Conservation (phyloP, 2,329 filamentous ascomycete species). For the Zasmidium angulare region DNA sequence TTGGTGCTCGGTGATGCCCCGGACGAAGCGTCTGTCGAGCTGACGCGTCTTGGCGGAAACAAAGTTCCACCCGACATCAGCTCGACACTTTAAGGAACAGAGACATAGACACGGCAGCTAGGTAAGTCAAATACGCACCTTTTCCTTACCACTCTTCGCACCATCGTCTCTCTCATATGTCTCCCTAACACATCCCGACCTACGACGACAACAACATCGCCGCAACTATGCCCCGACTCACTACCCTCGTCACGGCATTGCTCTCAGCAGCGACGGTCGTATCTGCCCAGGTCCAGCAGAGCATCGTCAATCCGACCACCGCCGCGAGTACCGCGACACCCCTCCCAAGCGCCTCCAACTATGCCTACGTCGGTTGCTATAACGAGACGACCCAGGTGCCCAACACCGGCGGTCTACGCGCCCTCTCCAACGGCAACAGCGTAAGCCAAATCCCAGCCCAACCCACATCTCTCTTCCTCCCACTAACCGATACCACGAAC, state of each 20-base stretch:
- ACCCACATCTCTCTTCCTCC: neutral
- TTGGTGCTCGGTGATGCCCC: too few relatives aligned
- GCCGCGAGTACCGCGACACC: slow-evolving; percentile 26
- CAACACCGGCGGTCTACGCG: slow-evolving; percentile 43
- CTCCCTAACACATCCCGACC: too few relatives aligned
- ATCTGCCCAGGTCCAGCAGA: slow-evolving; percentile 18
- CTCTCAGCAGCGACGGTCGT: neutral
- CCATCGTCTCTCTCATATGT: too few relatives aligned
- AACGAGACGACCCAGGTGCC: slow-evolving; percentile 52
- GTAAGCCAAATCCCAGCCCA: slow-evolving; percentile 26
- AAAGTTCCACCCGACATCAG: too few relatives aligned
- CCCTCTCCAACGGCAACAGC: slow-evolving; percentile 48
- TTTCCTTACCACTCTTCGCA: too few relatives aligned
- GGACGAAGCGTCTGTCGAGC: too few relatives aligned
- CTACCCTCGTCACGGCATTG: neutral
- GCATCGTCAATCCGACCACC: slow-evolving; percentile 30
- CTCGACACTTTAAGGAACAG: too few relatives aligned
- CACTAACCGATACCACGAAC: neutral
- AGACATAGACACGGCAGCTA: too few relatives aligned
- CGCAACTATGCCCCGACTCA: too few relatives aligned
- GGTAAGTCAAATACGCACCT: too few relatives aligned
- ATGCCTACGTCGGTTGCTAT: slow-evolving; percentile 58
- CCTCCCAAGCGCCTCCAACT: slow-evolving; percentile 32
- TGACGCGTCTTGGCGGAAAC: too few relatives aligned
- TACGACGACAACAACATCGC: too few relatives aligned